These are phyloP conservation scores for Plantago coronopus DNA, from an alignment of 305 asterid species.

Conservation along the genomic window DNA sequence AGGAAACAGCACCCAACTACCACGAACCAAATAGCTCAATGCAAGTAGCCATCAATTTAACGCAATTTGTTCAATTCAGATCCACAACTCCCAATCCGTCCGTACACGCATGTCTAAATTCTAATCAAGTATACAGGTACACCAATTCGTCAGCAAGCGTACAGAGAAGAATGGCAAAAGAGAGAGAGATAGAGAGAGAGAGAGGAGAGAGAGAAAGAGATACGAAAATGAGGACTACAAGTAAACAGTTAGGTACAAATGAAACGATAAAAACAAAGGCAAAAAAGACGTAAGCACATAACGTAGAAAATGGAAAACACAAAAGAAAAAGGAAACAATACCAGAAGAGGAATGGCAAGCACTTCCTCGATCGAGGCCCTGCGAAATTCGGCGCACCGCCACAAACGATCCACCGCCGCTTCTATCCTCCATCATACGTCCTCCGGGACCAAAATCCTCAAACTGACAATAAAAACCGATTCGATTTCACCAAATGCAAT, in stretches of 20 bases:
- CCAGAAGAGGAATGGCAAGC: constrained; percentile 70
- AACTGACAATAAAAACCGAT: too few species aligned
- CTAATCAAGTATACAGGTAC: constrained; percentile 15
- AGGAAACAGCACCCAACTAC: constrained; percentile 2
- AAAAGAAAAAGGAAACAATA: constrained; percentile 22
- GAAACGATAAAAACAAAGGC: too few species aligned
- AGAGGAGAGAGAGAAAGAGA: constrained; percentile 13
- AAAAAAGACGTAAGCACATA: background rate
- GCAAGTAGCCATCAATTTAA: constrained; percentile 34
- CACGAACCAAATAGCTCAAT: constrained; percentile 40
- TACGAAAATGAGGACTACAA: background rate
- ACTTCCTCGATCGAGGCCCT: constrained; percentile 79
- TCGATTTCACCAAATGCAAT: too few species aligned
- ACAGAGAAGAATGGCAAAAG: background rate
- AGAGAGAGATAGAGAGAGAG: background rate
- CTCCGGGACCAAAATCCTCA: constrained; percentile 12
- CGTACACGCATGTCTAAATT: background rate
- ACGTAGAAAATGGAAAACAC: constrained; percentile 2
- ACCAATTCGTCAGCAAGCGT: constrained; percentile 21
- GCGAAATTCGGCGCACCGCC: constrained; percentile 92
- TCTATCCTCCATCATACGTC: constrained; percentile 66
- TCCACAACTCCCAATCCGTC: constrained; percentile 28
- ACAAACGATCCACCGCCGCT: constrained; percentile 80
- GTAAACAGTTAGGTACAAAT: too few species aligned
- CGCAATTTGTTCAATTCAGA: constrained; percentile 25